phyloP scores from a whole-genome alignment of 371 early-diverging fungal species.

The Haplosporangium sp. region DNA sequence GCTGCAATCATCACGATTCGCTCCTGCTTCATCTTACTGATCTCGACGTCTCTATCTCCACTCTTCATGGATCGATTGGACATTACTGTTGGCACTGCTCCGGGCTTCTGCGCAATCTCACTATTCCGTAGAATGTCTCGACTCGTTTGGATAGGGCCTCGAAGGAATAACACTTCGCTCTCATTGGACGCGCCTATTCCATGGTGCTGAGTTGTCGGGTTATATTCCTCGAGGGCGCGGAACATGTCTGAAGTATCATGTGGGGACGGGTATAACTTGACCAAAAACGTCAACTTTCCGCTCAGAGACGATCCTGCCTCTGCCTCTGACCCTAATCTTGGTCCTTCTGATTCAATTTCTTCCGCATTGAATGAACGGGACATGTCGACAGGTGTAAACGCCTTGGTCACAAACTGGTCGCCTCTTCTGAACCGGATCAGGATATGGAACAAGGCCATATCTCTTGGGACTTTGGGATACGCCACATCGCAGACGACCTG shows the following conservation, averaged over 20 bases:
- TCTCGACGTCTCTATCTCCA: neutral
- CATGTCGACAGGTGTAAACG: slow-evolving; percentile 41
- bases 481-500: slow-evolving; percentile 36
- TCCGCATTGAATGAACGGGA: neutral
- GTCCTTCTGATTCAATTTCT: neutral
- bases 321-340: neutral
- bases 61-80: neutral
- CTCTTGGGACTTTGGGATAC: neutral
- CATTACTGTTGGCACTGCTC: neutral
- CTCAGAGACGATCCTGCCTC: neutral
- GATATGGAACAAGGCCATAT: slow-evolving; percentile 31
- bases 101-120: no score
- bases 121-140: slow-evolving; percentile 10
- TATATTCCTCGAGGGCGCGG: slow-evolving; percentile 17
- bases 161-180: slow-evolving; percentile 20
- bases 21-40: neutral
- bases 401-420: slow-evolving; percentile 27
- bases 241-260: slow-evolving; percentile 45
- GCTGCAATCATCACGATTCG: slow-evolving; percentile 50
- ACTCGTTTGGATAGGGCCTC: slow-evolving; percentile 43
- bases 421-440: slow-evolving; percentile 30
- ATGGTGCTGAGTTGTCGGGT: neutral
- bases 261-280: slow-evolving; percentile 45
- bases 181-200: neutral
- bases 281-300: slow-evolving; percentile 37